phyloP scores from a whole-genome alignment of 179 eudicot species.

The Silene noctiflora region DNA sequence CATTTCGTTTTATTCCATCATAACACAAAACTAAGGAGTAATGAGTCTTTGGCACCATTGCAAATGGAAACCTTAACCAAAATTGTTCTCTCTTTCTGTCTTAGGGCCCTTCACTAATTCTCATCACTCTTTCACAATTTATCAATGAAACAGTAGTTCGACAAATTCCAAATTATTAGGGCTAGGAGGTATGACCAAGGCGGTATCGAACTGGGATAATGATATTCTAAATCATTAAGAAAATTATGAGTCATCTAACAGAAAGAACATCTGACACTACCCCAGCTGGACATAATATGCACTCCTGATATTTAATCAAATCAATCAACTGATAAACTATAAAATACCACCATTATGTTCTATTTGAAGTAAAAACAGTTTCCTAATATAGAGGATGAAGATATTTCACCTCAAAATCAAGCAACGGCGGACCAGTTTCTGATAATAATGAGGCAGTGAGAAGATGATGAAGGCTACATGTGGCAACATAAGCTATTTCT shows the following conservation, averaged over 20 bases:
- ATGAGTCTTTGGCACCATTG: no score
- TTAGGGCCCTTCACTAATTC: neutral
- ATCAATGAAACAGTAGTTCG: neutral
- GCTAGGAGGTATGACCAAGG: neutral
- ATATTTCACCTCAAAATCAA: conserved; percentile 79
- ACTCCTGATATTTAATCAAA: neutral
- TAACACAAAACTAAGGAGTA: no score
- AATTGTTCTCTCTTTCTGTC: neutral
- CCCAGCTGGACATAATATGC: neutral
- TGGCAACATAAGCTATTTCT: conserved; percentile 67
- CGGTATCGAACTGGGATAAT: neutral
- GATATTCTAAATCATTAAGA: neutral
- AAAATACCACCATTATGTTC: neutral
- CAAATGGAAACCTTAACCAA: no score
- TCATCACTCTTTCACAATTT: neutral
- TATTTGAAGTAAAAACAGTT: conserved; percentile 1
- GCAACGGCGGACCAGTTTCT: conserved; percentile 86
- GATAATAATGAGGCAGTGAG: conserved; percentile 75
- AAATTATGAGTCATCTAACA: neutral
- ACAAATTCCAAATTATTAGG: neutral
- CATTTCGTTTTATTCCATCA: no score
- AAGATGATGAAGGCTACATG: conserved; percentile 84
- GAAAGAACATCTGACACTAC: neutral
- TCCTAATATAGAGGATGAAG: neutral
- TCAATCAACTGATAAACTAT: neutral